Percentiles rank a stretch among this genome's conserved stretches.
Conservation (phyloP, 768 basidiomycete genomes). For the Hericium coralloides region DNA sequence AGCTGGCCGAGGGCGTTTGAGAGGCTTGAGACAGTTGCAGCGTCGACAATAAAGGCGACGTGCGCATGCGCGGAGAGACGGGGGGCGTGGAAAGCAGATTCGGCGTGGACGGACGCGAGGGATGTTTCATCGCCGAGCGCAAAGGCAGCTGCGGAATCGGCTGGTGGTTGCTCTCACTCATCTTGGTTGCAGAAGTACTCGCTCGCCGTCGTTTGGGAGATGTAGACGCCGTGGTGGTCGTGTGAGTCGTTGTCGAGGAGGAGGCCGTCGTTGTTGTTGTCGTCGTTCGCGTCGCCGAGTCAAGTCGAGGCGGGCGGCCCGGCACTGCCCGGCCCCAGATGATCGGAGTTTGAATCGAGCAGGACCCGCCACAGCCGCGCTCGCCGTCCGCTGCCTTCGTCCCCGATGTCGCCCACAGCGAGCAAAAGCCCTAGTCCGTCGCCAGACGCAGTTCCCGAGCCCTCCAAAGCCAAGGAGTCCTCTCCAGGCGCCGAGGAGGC, state of each 20-base stretch:
- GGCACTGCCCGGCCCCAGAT: too few relatives aligned
- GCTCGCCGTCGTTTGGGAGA: slow-evolving; percentile 7
- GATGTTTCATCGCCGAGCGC: slow-evolving; percentile 48
- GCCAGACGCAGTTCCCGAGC: not conserved
- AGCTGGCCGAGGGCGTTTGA: not conserved
- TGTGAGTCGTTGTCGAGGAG: not conserved
- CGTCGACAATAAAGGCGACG: not conserved
- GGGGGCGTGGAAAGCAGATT: slow-evolving; percentile 7
- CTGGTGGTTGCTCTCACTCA: slow-evolving; percentile 14
- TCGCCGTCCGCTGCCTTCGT: not conserved
- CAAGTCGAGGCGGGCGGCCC: too few relatives aligned
- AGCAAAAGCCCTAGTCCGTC: slow-evolving; percentile 2
- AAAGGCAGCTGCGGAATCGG: slow-evolving; percentile 23
- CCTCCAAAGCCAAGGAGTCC: not conserved
- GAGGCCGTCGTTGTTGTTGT: not conserved
- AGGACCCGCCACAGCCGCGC: not conserved
- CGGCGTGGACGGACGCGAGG: slow-evolving; percentile 18
- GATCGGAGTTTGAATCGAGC: not conserved
- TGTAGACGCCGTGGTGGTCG: not conserved
- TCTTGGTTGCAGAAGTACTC: slow-evolving; percentile 7
- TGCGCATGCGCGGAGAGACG: slow-evolving; percentile 7
- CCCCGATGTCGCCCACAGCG: slow-evolving; percentile 5
- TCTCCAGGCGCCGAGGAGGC: slow-evolving; percentile 1
- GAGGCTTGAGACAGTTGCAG: not conserved
- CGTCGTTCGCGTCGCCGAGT: not conserved